These are phyloP conservation scores for Arabidopsis lyrata DNA, from an alignment of 441 rosid genomes.

Conservation along the genomic window DNA sequence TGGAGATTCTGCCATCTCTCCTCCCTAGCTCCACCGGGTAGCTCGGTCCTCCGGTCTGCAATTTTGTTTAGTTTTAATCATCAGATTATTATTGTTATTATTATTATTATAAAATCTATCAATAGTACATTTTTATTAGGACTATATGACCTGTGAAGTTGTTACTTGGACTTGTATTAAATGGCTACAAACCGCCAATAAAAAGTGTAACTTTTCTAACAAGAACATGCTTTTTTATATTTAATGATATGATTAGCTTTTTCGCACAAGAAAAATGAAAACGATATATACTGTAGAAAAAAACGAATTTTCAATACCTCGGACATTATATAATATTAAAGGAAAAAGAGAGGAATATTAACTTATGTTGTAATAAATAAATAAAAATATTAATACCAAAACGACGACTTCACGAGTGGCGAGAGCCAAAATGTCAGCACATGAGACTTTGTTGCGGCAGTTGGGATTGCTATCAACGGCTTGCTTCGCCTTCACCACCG, in stretches of 20 bases:
- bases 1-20: conserved; percentile 65
- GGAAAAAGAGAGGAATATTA: neutral
- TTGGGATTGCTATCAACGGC: conserved; percentile 57
- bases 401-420: conserved; percentile 67
- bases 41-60: conserved; percentile 70
- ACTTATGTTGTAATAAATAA: neutral
- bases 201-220: neutral
- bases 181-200: conserved; percentile 25
- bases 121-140: neutral
- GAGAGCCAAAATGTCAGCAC: conserved; percentile 69
- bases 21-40: conserved; percentile 73
- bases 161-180: conserved; percentile 2
- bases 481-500: conserved; percentile 66
- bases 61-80: neutral
- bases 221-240: conserved; percentile 3
- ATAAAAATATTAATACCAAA: conserved; percentile 40
- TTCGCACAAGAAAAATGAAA: conserved; percentile 8
- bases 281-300: neutral
- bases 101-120: neutral
- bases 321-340: conserved; percentile 20
- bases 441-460: conserved; percentile 70
- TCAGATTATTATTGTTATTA: neutral
- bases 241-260: conserved; percentile 1
- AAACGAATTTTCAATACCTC: conserved; percentile 30
- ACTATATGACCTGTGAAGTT: conserved; percentile 20